These are phyloP conservation scores for Murraya koenigii DNA, from an alignment of 345 rosid genomes.

Conservation along the genomic window DNA sequence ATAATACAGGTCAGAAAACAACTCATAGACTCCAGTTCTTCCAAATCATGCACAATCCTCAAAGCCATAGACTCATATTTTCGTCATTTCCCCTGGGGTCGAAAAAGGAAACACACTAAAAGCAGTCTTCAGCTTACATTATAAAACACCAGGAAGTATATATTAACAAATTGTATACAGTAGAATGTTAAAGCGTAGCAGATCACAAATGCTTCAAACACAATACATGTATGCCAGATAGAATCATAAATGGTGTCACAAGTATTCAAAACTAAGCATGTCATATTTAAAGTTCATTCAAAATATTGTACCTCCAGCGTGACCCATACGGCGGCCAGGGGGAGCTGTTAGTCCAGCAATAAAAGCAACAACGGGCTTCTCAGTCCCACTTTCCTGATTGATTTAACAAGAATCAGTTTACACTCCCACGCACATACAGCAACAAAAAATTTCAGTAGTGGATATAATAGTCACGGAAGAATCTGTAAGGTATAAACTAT, in stretches of 20 bases:
- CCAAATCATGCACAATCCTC: background rate
- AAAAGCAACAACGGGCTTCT: constrained; percentile 92
- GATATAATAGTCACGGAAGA: background rate
- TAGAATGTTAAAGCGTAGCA: background rate
- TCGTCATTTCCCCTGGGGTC: background rate
- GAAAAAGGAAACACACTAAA: too few species aligned
- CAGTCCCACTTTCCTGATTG: constrained; percentile 89
- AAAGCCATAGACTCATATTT: background rate
- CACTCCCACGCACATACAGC: background rate
- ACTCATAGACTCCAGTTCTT: background rate
- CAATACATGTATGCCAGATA: background rate
- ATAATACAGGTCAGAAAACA: background rate
- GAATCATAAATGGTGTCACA: background rate
- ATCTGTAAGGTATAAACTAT: background rate
- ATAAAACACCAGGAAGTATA: background rate
- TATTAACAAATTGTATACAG: background rate
- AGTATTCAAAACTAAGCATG: background rate
- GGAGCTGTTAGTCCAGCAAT: constrained; percentile 99
- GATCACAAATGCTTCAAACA: background rate
- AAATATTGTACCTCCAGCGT: constrained; percentile 80
- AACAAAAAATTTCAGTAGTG: background rate
- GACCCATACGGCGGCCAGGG: constrained; percentile 99
- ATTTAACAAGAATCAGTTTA: constrained; percentile 8
- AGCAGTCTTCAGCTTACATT: background rate
- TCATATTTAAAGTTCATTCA: background rate